Conservation (phyloP, 768 basidiomycete genomes). For the Daedaleopsis nitida region DNA sequence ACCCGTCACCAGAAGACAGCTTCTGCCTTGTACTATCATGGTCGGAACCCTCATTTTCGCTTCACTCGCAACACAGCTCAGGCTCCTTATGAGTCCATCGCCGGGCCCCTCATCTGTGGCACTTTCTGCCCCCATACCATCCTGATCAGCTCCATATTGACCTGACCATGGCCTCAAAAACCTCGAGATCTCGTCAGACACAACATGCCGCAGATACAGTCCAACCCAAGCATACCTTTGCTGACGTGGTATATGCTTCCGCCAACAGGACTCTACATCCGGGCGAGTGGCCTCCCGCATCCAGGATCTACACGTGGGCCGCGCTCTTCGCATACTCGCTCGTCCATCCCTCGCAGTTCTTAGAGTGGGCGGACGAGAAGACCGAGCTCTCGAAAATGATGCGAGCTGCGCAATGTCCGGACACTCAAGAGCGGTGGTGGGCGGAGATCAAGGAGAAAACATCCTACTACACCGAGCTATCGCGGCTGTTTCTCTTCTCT, state of each 20-base stretch:
- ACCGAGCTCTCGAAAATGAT: background rate
- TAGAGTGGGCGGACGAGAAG: background rate
- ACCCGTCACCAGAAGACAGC: too few species aligned
- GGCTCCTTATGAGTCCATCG: too few species aligned
- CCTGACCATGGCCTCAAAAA: too few species aligned
- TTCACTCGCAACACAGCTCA: too few species aligned
- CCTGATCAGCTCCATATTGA: too few species aligned
- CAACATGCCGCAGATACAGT: background rate
- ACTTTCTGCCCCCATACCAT: too few species aligned
- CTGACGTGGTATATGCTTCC: background rate
- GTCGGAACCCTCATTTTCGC: too few species aligned
- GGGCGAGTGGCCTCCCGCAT: background rate
- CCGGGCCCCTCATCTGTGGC: too few species aligned
- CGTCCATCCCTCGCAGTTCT: background rate
- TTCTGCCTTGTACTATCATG: too few species aligned
- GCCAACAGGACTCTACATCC: background rate
- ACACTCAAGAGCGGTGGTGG: background rate
- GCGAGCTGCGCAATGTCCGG: background rate
- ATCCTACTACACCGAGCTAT: background rate
- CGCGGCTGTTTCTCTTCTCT: background rate
- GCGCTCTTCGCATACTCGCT: constrained; percentile 1
- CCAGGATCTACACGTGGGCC: background rate
- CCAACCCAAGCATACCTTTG: background rate
- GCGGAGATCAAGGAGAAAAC: background rate
- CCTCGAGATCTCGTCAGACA: too few species aligned